Base-by-base conservation (phyloP, 768 basidiomycete species). In the Pulveroboletus sp. region DNA sequence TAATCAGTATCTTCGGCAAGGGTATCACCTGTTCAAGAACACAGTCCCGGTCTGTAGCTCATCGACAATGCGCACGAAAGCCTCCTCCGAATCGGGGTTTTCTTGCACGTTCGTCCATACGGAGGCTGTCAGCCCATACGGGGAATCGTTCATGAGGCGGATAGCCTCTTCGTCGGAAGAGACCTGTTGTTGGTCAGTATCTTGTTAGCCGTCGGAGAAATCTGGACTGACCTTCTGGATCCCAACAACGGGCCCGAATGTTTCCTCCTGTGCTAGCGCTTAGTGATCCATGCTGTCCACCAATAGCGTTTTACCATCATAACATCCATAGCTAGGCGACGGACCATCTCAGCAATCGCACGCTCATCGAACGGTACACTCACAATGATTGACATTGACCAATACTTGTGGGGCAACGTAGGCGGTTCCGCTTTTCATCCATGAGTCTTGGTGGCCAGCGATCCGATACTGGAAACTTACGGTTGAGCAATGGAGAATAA, bases 351-450 rank as follows among this genome's bases (percentile, higher is more conserved):
- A 61, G 42, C 40, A 38, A 33, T 41, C 27, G 37, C 7, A 49
- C 19, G 29, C 40, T 7, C 12, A 27, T 41, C 17, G 37, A 50
- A 6, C 5, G 29, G 40, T 19, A 27, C 6, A 78, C 90, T 62
- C 59, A 91, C 90, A 68, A 65, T 98, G 95, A 60, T 93, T 69
- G 11, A 99, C 97, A 53, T 97, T 76, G 27, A 94, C 76, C 31
- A 98, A 70, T 3, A 98, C 91, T 64, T 94, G 90, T 0, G 97
- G 97, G 0, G 85, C 90, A 41, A 99, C 90, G 57, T 85, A 93
- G 1, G 94, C 78, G 1, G 88, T 88, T 2, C 85, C 90, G 33
- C 87, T 91, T 51, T 14, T 42, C 2, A 14, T 51, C 14, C 17
- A 9, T 53, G 2, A 45, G 57, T 41, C 16, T 49, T 20, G 7